These are phyloP conservation scores for Phytophthora sojae DNA, from an alignment of 352 stramenopile species.

Conservation along the genomic window DNA sequence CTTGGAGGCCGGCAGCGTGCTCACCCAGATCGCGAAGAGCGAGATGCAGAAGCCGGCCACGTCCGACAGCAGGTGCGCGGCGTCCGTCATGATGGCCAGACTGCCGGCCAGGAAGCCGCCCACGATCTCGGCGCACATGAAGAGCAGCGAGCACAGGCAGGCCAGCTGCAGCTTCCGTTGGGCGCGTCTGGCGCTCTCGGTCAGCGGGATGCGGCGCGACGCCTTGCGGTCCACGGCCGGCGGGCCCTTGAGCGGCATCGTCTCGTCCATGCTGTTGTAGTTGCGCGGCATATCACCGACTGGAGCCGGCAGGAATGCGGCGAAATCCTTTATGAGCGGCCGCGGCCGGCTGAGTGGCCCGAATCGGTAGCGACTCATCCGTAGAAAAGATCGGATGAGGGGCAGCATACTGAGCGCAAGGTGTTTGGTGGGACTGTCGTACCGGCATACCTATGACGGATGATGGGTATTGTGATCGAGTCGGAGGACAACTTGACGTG, in stretches of 20 bases:
- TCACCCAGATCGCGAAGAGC: slow-evolving; percentile 79
- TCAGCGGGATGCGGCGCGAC: slow-evolving; percentile 63
- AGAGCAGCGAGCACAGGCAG: slow-evolving; percentile 87
- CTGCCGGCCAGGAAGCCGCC: slow-evolving; percentile 94
- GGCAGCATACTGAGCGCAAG: not conserved
- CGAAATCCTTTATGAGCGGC: slow-evolving; percentile 32
- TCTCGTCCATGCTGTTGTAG: slow-evolving; percentile 63
- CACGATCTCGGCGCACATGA: slow-evolving; percentile 95
- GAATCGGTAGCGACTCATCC: slow-evolving; percentile 2
- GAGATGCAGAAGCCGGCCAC: slow-evolving; percentile 80
- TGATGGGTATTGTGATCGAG: slow-evolving; percentile 8
- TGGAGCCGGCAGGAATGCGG: not conserved
- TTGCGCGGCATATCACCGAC: slow-evolving; percentile 32
- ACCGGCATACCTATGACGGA: not conserved
- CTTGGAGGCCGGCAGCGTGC: slow-evolving; percentile 69
- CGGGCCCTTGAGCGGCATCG: slow-evolving; percentile 57
- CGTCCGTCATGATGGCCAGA: slow-evolving; percentile 95
- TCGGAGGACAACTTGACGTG: slow-evolving; percentile 19
- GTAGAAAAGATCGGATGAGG: slow-evolving; percentile 12
- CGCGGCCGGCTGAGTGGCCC: not conserved
- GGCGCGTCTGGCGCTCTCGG: slow-evolving; percentile 55
- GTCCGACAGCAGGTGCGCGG: slow-evolving; percentile 78
- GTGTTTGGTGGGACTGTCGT: not conserved
- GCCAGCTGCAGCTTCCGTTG: slow-evolving; percentile 74
- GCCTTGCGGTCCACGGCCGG: slow-evolving; percentile 28